Percentiles rank a stretch among this genome's conserved stretches.
Evolutionary conservation across 1,284 basidiomycete species (phyloP).

Genomic region (Puccinia novopanici): DNA sequence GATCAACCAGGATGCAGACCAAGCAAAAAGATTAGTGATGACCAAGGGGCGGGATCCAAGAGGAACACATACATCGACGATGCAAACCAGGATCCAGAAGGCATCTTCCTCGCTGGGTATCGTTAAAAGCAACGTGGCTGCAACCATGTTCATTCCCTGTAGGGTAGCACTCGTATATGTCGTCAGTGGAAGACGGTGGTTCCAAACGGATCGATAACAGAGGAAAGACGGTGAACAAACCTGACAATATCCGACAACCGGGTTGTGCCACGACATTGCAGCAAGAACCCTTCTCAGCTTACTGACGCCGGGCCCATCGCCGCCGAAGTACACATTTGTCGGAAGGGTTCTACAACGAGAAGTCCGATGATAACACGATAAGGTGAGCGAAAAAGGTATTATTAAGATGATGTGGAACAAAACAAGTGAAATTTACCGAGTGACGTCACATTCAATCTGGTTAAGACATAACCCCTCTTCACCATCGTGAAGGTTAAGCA

Average conservation of each 20-base stretch:
- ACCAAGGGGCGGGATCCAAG: too few species aligned
- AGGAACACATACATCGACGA: slow-evolving; percentile 84
- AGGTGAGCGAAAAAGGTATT: too few species aligned
- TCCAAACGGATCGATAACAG: neutral
- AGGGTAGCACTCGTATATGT: neutral
- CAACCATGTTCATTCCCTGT: slow-evolving; percentile 62
- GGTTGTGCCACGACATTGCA: slow-evolving; percentile 78
- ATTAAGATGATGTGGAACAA: too few species aligned
- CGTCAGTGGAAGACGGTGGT: too few species aligned
- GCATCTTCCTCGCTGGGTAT: slow-evolving; percentile 87
- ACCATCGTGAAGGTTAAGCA: slow-evolving; percentile 68
- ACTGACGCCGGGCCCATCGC: slow-evolving; percentile 86
- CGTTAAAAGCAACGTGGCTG: slow-evolving; percentile 87
- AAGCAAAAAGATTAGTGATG: too few species aligned
- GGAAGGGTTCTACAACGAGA: slow-evolving; percentile 74
- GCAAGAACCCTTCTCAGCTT: slow-evolving; percentile 85
- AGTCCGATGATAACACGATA: neutral
- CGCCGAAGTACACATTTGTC: slow-evolving; percentile 92
- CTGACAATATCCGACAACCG: slow-evolving; percentile 60
- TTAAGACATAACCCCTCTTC: slow-evolving; percentile 64
- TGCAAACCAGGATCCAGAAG: slow-evolving; percentile 89
- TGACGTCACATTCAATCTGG: slow-evolving; percentile 91
- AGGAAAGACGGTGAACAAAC: slow-evolving; percentile 29
- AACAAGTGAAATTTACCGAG: slow-evolving; percentile 15
- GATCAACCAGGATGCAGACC: neutral